Conservation (phyloP, 192 early-diverging fungal species). For the Neocallimastix lanati region DNA sequence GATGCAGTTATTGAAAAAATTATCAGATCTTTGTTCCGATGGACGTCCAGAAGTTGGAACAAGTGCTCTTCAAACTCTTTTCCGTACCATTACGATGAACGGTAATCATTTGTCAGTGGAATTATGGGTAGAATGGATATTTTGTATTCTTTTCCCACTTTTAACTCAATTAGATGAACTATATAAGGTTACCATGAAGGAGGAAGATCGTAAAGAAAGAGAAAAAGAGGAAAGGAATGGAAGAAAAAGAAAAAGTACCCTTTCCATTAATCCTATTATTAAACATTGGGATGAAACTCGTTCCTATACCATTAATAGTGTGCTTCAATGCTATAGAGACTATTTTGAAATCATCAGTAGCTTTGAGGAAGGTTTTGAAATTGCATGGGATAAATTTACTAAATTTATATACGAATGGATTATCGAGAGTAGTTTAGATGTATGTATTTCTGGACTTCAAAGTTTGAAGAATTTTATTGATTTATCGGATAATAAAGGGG, state of each 20-base stretch:
- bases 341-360: slow-evolving; percentile 42
- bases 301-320: slow-evolving; percentile 48
- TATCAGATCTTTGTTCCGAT: slow-evolving; percentile 71
- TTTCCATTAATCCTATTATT: slow-evolving; percentile 32
- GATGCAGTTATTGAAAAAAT: slow-evolving; percentile 70
- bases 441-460: slow-evolving; percentile 55
- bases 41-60: slow-evolving; percentile 76
- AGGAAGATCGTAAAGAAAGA: slow-evolving; percentile 11
- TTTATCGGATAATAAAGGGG: not conserved
- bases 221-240: not conserved
- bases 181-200: slow-evolving; percentile 28
- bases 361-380: slow-evolving; percentile 39
- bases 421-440: slow-evolving; percentile 49
- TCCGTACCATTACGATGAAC: slow-evolving; percentile 81
- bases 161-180: slow-evolving; percentile 20
- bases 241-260: slow-evolving; percentile 14
- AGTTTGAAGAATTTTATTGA: slow-evolving; percentile 34
- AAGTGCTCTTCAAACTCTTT: slow-evolving; percentile 84
- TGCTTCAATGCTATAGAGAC: slow-evolving; percentile 43
- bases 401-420: slow-evolving; percentile 53
- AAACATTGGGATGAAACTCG: slow-evolving; percentile 89
- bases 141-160: slow-evolving; percentile 71
- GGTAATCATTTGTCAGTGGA: slow-evolving; percentile 46
- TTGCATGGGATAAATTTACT: slow-evolving; percentile 47
- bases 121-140: slow-evolving; percentile 69